Evolutionary conservation across 352 stramenopile species (phyloP), one percentile per base, ranked within the genome.

Genomic region (Phytophthora sojae): DNA sequence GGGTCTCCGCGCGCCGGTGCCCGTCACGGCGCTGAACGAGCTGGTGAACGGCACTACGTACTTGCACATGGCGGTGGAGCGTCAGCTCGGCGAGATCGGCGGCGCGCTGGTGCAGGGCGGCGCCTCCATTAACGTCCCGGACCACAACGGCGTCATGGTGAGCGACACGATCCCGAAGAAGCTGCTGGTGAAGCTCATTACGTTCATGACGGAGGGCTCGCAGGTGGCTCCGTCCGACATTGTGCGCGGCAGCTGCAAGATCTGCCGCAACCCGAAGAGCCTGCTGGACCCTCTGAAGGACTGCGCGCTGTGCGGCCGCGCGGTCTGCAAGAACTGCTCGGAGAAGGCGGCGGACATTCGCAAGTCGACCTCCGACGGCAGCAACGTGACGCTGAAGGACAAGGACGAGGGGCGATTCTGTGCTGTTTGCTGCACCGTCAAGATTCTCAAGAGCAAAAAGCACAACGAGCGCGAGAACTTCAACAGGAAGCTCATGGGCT

Each of bases 321-420:
- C 83, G 0, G 81, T 93, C 26, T 96, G 89, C 77, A 93, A 93
- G 73, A 94, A 89, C 67, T 92, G 86, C 79, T 96, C 87, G 25
- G 80, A 92, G 65, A 93, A 92, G 63, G 80, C 85, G 39, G 77
- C 79, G 15, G 89, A 96, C 55, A 81, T 94, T 58, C 88, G 89
- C 39, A 79, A 81, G 42, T 71, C 75, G 29, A 79, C 79, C 15
- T 72, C 64, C 8, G 78, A 87, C 45, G 79, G 71, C 50, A 77
- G 55, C 23, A 61, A 79, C 54, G 68, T 55, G 4, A 55, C 63
- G 47, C 51, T 75, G 19, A 90, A 88, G 61, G 86, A 95, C 39
- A 91, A 91, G 61, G 83, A 92, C 21, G 73, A 76, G 35, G 87
- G 82, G 3, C 75, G 86, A 4, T 79, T 94, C 45, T 96, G 89